These are phyloP conservation scores for Cyberlindnera saturnus DNA, from an alignment of 805 yeast genomes.

Conservation along the genomic window DNA sequence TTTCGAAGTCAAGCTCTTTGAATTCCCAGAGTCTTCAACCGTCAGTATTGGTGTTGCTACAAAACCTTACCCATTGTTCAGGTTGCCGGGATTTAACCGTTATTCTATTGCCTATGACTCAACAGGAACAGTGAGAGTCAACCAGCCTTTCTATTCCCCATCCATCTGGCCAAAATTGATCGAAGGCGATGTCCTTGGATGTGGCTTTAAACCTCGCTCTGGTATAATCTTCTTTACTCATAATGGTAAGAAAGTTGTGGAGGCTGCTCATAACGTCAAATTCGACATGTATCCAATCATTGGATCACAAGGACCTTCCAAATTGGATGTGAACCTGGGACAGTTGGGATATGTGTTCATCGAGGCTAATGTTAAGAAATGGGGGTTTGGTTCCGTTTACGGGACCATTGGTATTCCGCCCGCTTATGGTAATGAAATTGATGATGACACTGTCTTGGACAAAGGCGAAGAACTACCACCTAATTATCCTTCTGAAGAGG, in stretches of 20 bases:
- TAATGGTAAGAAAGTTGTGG: conserved; percentile 84
- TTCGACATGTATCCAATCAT: conserved; percentile 76
- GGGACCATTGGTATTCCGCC: conserved; percentile 43
- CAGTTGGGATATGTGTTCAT: conserved; percentile 75
- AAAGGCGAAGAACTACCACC: conserved; percentile 75
- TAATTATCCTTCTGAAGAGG: conserved; percentile 55
- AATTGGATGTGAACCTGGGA: conserved; percentile 85
- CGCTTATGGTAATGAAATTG: conserved; percentile 34
- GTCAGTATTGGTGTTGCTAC: conserved; percentile 78
- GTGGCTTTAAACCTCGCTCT: conserved; percentile 76
- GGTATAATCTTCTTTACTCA: conserved; percentile 92
- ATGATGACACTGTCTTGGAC: conserved; percentile 51
- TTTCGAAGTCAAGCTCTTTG: conserved; percentile 58
- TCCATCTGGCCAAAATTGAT: conserved; percentile 39
- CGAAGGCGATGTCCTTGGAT: conserved; percentile 89
- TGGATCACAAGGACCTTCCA: conserved; percentile 79
- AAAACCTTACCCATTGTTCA: conserved; percentile 87
- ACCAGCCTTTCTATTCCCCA: conserved; percentile 51
- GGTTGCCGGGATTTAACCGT: conserved; percentile 88
- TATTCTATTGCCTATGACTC: conserved; percentile 87
- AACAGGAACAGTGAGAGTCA: conserved; percentile 70
- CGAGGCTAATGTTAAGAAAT: conserved; percentile 79
- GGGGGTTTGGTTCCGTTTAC: conserved; percentile 56
- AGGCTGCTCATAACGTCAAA: conserved; percentile 74
- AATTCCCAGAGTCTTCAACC: conserved; percentile 41